A percentile compares a stretch with the other conserved stretches of the same genome.
These are phyloP conservation scores for Hypoxylon trugodes DNA, from an alignment of 495 filamentous ascomycete species.

Conservation along the genomic window DNA sequence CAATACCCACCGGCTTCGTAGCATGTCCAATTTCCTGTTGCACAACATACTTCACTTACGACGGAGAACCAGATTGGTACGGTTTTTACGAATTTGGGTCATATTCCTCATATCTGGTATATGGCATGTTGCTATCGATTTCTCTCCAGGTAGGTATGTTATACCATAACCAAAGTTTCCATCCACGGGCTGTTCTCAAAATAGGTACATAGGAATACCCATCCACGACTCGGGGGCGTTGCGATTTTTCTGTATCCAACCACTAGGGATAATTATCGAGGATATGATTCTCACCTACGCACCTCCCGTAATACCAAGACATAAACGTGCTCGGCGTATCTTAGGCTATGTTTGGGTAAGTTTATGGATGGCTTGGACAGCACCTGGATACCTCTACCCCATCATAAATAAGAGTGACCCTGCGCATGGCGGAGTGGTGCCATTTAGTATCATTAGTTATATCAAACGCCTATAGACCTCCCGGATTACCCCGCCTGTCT, in stretches of 20 bases:
- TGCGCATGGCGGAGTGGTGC: slow-evolving; percentile 9
- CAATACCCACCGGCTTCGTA: slow-evolving; percentile 15
- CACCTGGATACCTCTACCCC: slow-evolving; percentile 20
- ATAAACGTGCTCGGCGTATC: not conserved
- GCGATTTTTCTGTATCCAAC: slow-evolving; percentile 17
- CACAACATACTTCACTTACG: slow-evolving; percentile 7
- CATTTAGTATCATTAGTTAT: slow-evolving; percentile 11
- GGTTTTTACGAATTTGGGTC: slow-evolving; percentile 1
- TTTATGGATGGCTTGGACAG: slow-evolving; percentile 24
- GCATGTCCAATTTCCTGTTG: slow-evolving; percentile 10
- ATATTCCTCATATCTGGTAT: slow-evolving; percentile 18
- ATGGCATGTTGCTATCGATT: slow-evolving; percentile 14
- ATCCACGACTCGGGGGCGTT: slow-evolving; percentile 16
- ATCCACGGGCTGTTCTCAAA: not conserved
- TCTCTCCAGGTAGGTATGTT: slow-evolving; percentile 10
- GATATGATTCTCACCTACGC: not conserved
- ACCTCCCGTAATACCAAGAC: not conserved
- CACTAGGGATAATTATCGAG: slow-evolving; percentile 12
- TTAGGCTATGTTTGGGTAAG: slow-evolving; percentile 19
- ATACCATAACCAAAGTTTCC: not conserved
- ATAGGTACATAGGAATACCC: not conserved
- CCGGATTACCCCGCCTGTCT: too few relatives aligned
- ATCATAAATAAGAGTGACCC: slow-evolving; percentile 12
- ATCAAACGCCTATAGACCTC: not conserved
- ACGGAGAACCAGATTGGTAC: not conserved